Percentiles rank a stretch among this genome's conserved stretches.
These are phyloP conservation scores for Paramarasmius palmivorus DNA, from an alignment of 1,284 basidiomycete genomes.

Conservation along the genomic window DNA sequence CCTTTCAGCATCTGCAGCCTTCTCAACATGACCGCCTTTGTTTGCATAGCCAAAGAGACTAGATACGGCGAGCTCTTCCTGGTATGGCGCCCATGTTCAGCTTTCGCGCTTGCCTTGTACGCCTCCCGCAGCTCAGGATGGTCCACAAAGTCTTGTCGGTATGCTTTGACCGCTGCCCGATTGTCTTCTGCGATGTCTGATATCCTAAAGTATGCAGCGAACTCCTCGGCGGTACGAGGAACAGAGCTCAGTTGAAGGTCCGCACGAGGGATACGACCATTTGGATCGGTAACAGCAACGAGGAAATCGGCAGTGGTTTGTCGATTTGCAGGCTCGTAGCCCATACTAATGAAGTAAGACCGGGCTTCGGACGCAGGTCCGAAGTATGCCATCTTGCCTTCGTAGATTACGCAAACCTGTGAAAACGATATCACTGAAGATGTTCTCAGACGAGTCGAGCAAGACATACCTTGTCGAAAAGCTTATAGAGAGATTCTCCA, in stretches of 20 bases:
- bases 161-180: slow-evolving; percentile 44
- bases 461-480: slow-evolving; percentile 70
- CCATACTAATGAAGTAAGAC: slow-evolving; percentile 69
- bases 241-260: slow-evolving; percentile 40
- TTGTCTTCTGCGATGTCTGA: slow-evolving; percentile 41
- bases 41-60: slow-evolving; percentile 58
- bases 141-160: slow-evolving; percentile 40
- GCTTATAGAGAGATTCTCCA: slow-evolving; percentile 54
- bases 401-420: slow-evolving; percentile 49
- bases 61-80: slow-evolving; percentile 42
- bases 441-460: slow-evolving; percentile 30
- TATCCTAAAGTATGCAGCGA: slow-evolving; percentile 50
- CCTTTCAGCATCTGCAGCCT: slow-evolving; percentile 71
- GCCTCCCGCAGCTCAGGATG: slow-evolving; percentile 33
- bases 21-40: slow-evolving; percentile 63
- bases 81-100: slow-evolving; percentile 49
- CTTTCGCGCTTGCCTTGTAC: slow-evolving; percentile 50
- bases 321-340: slow-evolving; percentile 50
- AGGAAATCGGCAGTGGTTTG: slow-evolving; percentile 67
- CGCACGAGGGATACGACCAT: slow-evolving; percentile 52
- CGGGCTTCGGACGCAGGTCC: slow-evolving; percentile 62
- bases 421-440: slow-evolving; percentile 26
- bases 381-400: slow-evolving; percentile 76
- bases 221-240: slow-evolving; percentile 65
- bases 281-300: slow-evolving; percentile 52